A percentile compares a stretch with the other conserved stretches of the same genome.
Conservation (phyloP, 306 rosid species). For the Astragalus membranaceus region DNA sequence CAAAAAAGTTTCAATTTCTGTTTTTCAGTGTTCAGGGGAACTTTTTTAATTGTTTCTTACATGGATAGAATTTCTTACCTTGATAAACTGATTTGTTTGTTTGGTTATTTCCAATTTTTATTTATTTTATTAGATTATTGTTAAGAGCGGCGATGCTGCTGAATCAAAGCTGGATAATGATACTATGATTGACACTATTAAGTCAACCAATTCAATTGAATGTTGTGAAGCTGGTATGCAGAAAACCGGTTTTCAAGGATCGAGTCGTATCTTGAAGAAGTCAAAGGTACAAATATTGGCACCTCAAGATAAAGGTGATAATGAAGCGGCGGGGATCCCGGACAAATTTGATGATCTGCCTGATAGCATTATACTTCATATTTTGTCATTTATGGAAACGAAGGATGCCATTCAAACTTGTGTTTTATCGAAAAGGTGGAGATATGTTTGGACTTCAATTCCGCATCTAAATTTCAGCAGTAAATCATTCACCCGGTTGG, state of each 20-base stretch:
- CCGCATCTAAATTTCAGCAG: constrained; percentile 39
- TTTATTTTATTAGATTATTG: not conserved
- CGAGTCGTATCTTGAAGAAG: constrained; percentile 28
- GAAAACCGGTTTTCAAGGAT: not conserved
- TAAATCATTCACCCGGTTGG: constrained; percentile 33
- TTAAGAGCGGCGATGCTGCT: not conserved
- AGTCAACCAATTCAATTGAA: not conserved
- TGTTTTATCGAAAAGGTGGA: constrained; percentile 39
- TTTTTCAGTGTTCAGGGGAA: not conserved
- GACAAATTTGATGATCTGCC: constrained; percentile 31
- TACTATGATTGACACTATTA: not conserved
- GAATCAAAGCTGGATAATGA: not conserved
- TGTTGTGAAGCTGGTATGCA: constrained; percentile 7
- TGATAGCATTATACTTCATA: constrained; percentile 30
- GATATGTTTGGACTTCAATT: constrained; percentile 30
- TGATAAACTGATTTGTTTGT: not conserved
- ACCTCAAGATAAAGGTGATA: constrained; percentile 6
- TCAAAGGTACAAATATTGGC: not conserved
- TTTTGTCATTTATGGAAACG: constrained; percentile 39
- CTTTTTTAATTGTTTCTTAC: not conserved
- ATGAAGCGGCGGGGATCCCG: constrained; percentile 18
- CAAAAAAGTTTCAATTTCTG: not conserved
- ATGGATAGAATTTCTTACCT: not conserved
- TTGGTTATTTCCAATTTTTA: not conserved
- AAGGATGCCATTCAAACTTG: constrained; percentile 34